Evolutionary conservation across 352 stramenopile species (phyloP).

Genomic region (Phytopythium helicoides): DNA sequence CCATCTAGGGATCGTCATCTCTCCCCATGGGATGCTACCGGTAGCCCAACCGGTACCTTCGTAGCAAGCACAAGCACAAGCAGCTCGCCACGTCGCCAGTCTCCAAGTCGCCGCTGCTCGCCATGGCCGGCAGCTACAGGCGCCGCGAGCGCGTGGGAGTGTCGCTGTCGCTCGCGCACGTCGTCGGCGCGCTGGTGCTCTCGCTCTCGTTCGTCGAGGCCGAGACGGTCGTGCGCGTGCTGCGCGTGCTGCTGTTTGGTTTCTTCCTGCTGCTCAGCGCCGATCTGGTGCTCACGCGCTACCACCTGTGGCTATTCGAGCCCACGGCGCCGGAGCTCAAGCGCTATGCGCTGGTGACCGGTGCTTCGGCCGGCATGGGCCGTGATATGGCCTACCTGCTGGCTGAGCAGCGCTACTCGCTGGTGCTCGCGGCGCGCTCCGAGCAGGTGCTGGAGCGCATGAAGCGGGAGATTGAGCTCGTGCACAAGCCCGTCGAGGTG

Average conservation of each 20-base stretch:
- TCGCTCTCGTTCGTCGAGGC: slow-evolving; percentile 41
- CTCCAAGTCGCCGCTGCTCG: not conserved
- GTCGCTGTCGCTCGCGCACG: slow-evolving; percentile 37
- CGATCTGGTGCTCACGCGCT: slow-evolving; percentile 59
- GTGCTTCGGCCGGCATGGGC: slow-evolving; percentile 70
- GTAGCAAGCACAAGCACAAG: not conserved
- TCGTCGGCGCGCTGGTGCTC: slow-evolving; percentile 51
- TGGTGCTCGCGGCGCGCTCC: slow-evolving; percentile 63
- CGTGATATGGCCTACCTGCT: slow-evolving; percentile 78
- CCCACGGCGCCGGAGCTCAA: slow-evolving; percentile 44
- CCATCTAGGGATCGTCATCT: no score
- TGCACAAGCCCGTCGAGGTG: slow-evolving; percentile 57
- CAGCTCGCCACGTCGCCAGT: not conserved
- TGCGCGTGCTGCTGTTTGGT: slow-evolving; percentile 50
- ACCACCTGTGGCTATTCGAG: slow-evolving; percentile 66
- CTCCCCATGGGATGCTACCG: no score
- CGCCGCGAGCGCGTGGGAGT: slow-evolving; percentile 33
- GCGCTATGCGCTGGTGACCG: slow-evolving; percentile 69
- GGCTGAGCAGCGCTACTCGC: slow-evolving; percentile 75
- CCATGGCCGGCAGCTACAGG: slow-evolving; percentile 1
- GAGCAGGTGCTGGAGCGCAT: slow-evolving; percentile 66
- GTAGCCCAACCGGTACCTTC: no score
- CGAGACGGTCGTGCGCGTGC: slow-evolving; percentile 24
- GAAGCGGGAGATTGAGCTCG: slow-evolving; percentile 69
- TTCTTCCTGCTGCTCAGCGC: slow-evolving; percentile 50